Percentiles rank a stretch among this genome's conserved stretches.
These are phyloP conservation scores for Boletus sensibilis DNA, from an alignment of 768 basidiomycete species.

Conservation along the genomic window DNA sequence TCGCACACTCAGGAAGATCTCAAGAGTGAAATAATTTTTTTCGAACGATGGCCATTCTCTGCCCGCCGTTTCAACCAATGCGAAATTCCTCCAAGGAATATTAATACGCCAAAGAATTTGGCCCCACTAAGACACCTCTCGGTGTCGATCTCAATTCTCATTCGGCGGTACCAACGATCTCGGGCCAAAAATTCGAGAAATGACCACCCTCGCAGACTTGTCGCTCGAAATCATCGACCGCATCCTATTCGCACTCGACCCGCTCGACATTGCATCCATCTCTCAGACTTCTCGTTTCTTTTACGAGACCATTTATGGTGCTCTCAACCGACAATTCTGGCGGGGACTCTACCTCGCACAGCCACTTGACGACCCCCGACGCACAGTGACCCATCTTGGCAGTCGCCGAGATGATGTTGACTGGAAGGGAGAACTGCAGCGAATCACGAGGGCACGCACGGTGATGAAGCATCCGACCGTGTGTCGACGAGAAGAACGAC, in stretches of 20 bases:
- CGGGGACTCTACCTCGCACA: conserved; percentile 61
- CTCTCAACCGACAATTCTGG: conserved; percentile 51
- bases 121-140: conserved; percentile 1
- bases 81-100: conserved; percentile 1
- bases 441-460: conserved; percentile 52
- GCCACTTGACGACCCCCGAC: conserved; percentile 62
- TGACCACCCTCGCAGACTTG: conserved; percentile 36
- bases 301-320: conserved; percentile 46
- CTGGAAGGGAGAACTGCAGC: conserved; percentile 57
- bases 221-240: conserved; percentile 61
- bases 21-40: conserved; percentile 30
- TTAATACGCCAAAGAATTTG: conserved; percentile 4
- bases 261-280: conserved; percentile 53
- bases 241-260: conserved; percentile 57
- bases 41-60: conserved; percentile 12
- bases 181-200: not conserved
- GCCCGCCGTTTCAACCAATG: conserved; percentile 17
- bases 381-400: conserved; percentile 41
- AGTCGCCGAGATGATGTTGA: conserved; percentile 32
- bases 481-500: conserved; percentile 45
- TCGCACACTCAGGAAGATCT: not conserved
- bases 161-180: not conserved
- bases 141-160: not conserved
- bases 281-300: conserved; percentile 51
- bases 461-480: conserved; percentile 38